These are phyloP conservation scores for Solanum tarijense DNA, from an alignment of 257 asterid species.

Conservation along the genomic window DNA sequence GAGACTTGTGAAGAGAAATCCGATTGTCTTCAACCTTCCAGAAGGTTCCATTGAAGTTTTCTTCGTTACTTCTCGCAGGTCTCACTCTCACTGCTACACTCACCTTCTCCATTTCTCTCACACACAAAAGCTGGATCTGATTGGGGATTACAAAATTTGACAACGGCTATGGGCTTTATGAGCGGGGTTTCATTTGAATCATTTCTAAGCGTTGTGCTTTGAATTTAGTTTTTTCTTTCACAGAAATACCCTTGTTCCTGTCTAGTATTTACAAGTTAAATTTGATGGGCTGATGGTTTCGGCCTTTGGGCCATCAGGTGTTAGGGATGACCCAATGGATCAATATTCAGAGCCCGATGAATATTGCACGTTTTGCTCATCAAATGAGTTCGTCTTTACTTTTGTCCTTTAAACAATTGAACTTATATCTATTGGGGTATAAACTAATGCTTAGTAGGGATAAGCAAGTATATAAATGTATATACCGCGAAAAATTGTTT, in stretches of 20 bases:
- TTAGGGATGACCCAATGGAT: neutral
- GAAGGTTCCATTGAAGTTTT: conserved; percentile 31
- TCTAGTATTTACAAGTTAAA: neutral
- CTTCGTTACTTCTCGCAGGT: conserved; percentile 47
- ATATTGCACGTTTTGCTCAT: neutral
- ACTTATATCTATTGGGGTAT: neutral
- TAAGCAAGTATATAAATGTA: no score
- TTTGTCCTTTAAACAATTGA: neutral
- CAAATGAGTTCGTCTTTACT: neutral
- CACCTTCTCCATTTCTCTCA: conserved; percentile 75
- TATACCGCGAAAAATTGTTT: neutral
- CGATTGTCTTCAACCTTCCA: conserved; percentile 83
- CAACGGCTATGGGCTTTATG: neutral
- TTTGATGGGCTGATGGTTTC: neutral
- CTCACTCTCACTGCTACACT: conserved; percentile 90
- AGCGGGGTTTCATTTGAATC: neutral
- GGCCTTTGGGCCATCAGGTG: neutral
- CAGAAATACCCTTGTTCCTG: neutral
- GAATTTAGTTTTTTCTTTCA: neutral
- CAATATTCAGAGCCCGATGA: neutral
- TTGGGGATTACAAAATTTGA: neutral
- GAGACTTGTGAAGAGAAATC: conserved; percentile 68
- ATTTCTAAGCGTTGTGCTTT: neutral
- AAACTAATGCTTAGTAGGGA: no score
- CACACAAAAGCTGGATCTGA: neutral